Conservation (phyloP, 176 grass and related monocot species). For the Puccinellia tenuiflora region DNA sequence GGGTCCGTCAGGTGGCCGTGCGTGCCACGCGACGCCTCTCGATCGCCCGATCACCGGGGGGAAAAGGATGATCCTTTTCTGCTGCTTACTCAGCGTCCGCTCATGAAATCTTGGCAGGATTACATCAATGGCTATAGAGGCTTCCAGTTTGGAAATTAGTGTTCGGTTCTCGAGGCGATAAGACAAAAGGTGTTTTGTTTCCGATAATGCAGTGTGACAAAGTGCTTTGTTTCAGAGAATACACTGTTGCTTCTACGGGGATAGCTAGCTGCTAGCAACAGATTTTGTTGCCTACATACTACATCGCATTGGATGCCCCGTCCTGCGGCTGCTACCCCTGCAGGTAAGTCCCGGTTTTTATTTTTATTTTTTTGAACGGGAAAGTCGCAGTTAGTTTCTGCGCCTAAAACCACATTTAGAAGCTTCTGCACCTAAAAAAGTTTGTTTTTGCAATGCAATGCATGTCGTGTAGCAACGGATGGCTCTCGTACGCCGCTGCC, state of each 20-base stretch:
- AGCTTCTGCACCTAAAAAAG: no score
- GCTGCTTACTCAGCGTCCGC: background rate
- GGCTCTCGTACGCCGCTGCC: background rate
- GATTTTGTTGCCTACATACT: background rate
- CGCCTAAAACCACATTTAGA: background rate
- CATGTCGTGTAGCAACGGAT: background rate
- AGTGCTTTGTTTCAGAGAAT: background rate
- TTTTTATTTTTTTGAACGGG: no score
- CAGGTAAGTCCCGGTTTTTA: no score
- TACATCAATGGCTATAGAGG: background rate
- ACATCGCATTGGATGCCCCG: background rate
- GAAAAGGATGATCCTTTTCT: background rate
- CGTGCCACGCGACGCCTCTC: background rate
- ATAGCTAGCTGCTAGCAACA: background rate
- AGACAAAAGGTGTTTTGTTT: background rate
- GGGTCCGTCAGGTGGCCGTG: background rate
- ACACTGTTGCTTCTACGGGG: no score
- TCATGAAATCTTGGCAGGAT: background rate
- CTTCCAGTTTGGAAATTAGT: background rate
- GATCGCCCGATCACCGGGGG: background rate
- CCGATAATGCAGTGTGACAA: background rate
- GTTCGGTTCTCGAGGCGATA: background rate
- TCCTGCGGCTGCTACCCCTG: background rate
- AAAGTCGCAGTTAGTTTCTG: background rate
- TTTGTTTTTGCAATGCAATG: background rate